Conservation (phyloP, 2,329 filamentous ascomycete species). For the Gaeumannomyces sp. region DNA sequence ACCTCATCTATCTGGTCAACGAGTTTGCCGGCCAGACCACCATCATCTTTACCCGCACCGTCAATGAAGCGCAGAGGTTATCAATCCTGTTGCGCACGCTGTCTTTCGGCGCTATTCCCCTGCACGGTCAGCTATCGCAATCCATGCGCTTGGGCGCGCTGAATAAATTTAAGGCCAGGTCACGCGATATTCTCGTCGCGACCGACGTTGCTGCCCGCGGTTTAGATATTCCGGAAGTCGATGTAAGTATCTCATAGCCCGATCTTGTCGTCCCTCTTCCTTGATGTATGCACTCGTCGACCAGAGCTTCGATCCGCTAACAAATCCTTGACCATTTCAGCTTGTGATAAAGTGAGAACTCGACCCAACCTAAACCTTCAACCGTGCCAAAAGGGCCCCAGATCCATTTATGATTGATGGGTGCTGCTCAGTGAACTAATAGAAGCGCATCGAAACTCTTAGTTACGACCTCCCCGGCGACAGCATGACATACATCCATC, state of each 20-base stretch:
- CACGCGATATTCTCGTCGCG: constrained; percentile 81
- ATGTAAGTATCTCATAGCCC: constrained; percentile 29
- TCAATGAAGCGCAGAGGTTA: constrained; percentile 82
- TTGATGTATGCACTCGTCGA: constrained; percentile 3
- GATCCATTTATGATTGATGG: neutral
- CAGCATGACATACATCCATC: constrained; percentile 85
- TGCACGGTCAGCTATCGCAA: constrained; percentile 89
- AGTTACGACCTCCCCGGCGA: constrained; percentile 82
- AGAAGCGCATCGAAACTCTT: neutral
- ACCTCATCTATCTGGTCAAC: constrained; percentile 79
- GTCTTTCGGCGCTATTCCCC: constrained; percentile 83
- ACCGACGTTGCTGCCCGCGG: constrained; percentile 92
- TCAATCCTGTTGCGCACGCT: constrained; percentile 77
- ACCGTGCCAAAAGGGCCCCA: neutral
- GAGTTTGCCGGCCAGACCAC: constrained; percentile 79
- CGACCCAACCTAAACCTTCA: constrained; percentile 25
- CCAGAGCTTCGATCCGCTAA: constrained; percentile 8
- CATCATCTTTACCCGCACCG: constrained; percentile 88
- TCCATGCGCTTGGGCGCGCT: constrained; percentile 79
- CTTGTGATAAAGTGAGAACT: constrained; percentile 9
- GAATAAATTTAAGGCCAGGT: constrained; percentile 78
- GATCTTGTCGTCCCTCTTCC: neutral
- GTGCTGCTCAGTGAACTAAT: neutral
- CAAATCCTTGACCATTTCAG: neutral
- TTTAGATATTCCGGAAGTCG: constrained; percentile 88